Conservation (phyloP, 106 monocot species). For the Phalaenopsis equestris region DNA sequence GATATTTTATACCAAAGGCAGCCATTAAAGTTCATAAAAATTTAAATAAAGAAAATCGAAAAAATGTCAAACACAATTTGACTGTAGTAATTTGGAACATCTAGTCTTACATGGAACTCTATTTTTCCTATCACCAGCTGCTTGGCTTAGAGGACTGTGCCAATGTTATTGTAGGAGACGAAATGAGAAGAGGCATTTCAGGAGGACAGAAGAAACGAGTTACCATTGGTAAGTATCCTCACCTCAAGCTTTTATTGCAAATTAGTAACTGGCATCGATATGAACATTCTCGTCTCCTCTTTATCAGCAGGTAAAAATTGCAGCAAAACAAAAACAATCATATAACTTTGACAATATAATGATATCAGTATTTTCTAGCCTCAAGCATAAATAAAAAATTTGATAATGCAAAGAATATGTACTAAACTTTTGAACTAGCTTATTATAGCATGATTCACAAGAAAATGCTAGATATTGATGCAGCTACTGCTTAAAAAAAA, state of each 20-base stretch:
- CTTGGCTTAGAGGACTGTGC: constrained; percentile 62
- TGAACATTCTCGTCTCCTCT: background rate
- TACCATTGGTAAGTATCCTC: constrained; percentile 39
- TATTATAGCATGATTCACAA: background rate
- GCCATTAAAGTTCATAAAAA: background rate
- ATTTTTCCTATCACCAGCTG: constrained; percentile 22
- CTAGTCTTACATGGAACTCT: background rate
- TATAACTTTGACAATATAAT: background rate
- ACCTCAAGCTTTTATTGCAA: background rate
- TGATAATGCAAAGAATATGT: background rate
- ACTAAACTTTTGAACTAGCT: background rate
- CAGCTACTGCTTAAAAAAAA: background rate
- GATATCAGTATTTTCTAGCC: background rate
- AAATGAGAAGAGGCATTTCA: constrained; percentile 74
- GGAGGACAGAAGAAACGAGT: constrained; percentile 79
- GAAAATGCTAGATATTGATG: background rate
- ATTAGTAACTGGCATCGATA: background rate
- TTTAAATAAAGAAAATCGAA: background rate
- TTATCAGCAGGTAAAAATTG: background rate
- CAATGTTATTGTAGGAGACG: constrained; percentile 52
- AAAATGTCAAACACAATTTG: background rate
- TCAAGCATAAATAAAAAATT: background rate
- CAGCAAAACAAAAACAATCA: background rate
- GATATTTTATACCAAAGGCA: background rate
- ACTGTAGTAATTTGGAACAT: background rate